These are phyloP conservation scores for Paraphaeosphaeria minitans DNA, from an alignment of 2,329 filamentous ascomycete species.

Conservation along the genomic window DNA sequence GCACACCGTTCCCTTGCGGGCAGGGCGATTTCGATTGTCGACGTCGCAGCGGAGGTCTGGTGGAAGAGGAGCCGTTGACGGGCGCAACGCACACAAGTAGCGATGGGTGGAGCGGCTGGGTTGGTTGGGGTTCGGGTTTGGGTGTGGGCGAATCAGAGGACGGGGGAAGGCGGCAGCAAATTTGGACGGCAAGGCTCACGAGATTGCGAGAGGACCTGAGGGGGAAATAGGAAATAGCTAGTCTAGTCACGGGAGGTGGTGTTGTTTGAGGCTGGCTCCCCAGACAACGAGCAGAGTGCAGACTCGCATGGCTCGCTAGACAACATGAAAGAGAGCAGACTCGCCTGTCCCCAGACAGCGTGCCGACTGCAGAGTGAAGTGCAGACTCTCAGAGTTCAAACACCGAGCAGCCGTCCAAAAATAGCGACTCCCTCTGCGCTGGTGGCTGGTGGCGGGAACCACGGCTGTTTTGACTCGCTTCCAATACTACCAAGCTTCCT, in stretches of 20 bases:
- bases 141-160: conserved; percentile 6
- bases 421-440: conserved; percentile 3
- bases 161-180: conserved; percentile 5
- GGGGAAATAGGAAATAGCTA: conserved; percentile 1
- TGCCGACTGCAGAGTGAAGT: too few species aligned
- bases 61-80: conserved; percentile 17
- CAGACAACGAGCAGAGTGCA: background rate
- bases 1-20: conserved; percentile 14
- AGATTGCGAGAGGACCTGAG: conserved; percentile 14
- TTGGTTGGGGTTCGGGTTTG: conserved; percentile 3
- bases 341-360: too few species aligned
- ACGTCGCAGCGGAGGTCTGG: conserved; percentile 40
- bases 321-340: too few species aligned
- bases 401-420: conserved; percentile 5
- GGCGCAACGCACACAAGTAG: conserved; percentile 13
- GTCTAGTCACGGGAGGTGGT: too few species aligned
- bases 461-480: conserved; percentile 6
- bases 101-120: conserved; percentile 1
- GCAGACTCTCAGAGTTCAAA: too few species aligned
- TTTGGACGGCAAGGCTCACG: conserved; percentile 9
- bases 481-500: conserved; percentile 12
- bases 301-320: background rate
- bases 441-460: background rate
- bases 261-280: background rate
- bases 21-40: conserved; percentile 29